These are phyloP conservation scores for Eucalyptus microcorys DNA, from an alignment of 345 rosid species.

Conservation along the genomic window DNA sequence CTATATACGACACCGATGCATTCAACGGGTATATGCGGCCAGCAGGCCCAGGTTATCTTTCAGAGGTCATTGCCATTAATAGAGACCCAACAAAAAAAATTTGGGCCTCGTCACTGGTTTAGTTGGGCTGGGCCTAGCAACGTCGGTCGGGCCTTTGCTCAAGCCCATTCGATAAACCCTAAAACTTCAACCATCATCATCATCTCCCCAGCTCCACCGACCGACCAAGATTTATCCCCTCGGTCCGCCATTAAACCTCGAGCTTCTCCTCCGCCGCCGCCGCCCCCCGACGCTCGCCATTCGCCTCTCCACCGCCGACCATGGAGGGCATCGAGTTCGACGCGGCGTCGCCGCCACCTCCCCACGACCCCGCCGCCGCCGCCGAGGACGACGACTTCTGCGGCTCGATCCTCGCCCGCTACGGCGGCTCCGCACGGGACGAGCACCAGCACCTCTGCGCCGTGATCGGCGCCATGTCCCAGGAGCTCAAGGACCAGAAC, in stretches of 20 bases:
- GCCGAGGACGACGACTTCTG: constrained; percentile 33
- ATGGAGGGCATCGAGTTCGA: constrained; percentile 26
- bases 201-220: neutral
- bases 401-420: constrained; percentile 37
- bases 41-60: neutral
- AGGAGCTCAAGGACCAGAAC: constrained; percentile 57
- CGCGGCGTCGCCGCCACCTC: neutral
- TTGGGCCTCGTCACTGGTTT: neutral
- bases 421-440: constrained; percentile 33
- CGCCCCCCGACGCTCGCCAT: neutral
- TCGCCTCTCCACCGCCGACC: neutral
- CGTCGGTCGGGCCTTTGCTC: neutral
- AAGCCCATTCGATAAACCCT: neutral
- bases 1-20: neutral
- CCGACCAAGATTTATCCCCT: neutral
- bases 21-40: neutral
- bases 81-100: neutral
- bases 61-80: neutral
- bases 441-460: constrained; percentile 59
- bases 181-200: neutral
- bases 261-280: neutral
- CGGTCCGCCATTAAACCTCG: neutral
- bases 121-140: neutral
- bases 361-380: neutral
- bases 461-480: constrained; percentile 58